Evolutionary conservation across 2,329 filamentous ascomycete genomes (phyloP).

Genomic region (Aspergillus neoniger): DNA sequence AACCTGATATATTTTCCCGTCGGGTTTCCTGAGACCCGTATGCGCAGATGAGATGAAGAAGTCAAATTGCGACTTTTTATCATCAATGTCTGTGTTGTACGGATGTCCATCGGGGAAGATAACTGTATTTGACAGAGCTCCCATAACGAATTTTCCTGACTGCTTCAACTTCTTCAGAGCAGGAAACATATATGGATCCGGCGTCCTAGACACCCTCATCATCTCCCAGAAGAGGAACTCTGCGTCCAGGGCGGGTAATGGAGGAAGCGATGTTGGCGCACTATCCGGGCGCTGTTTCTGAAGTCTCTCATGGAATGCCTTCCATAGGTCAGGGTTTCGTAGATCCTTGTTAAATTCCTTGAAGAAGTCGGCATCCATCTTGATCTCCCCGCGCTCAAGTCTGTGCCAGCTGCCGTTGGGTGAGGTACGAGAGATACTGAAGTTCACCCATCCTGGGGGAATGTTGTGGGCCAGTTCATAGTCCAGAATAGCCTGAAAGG

Average conservation of each 20-base stretch:
- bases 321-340: slow-evolving; percentile 67
- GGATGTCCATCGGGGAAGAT: slow-evolving; percentile 76
- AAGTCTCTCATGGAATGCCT: slow-evolving; percentile 53
- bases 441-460: slow-evolving; percentile 87
- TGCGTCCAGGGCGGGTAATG: slow-evolving; percentile 72
- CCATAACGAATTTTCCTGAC: slow-evolving; percentile 69
- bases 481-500: slow-evolving; percentile 89
- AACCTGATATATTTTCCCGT: slow-evolving; percentile 75
- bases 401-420: slow-evolving; percentile 85
- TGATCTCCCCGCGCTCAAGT: slow-evolving; percentile 80
- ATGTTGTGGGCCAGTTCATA: slow-evolving; percentile 78
- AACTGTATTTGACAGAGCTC: slow-evolving; percentile 85
- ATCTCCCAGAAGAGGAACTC: slow-evolving; percentile 85
- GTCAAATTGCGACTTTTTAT: slow-evolving; percentile 72
- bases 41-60: slow-evolving; percentile 86
- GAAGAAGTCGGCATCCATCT: slow-evolving; percentile 75
- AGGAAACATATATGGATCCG: slow-evolving; percentile 87
- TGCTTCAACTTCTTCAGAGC: slow-evolving; percentile 70
- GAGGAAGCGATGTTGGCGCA: slow-evolving; percentile 49
- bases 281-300: slow-evolving; percentile 29
- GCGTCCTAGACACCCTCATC: slow-evolving; percentile 71
- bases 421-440: slow-evolving; percentile 75
- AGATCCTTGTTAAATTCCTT: slow-evolving; percentile 74
- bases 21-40: slow-evolving; percentile 83
- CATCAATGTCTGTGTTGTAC: slow-evolving; percentile 61